Conservation (phyloP, 768 basidiomycete genomes). For the Boletus subcaerulescens region DNA sequence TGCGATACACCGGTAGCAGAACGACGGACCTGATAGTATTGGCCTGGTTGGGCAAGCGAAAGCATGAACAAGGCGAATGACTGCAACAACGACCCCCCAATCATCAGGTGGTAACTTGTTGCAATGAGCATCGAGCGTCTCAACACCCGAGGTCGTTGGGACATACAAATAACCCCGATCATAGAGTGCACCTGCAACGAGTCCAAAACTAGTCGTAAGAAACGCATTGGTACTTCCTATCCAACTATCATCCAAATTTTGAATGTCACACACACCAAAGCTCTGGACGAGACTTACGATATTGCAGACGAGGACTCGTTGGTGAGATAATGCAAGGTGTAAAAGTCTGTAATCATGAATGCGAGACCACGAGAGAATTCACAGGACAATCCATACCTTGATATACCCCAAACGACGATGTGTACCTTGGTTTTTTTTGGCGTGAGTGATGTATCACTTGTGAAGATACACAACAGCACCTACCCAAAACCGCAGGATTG, state of each 20-base stretch:
- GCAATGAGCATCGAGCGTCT: neutral
- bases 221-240: slow-evolving; percentile 49
- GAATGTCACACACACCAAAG: neutral
- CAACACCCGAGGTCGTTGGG: neutral
- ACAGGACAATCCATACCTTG: slow-evolving; percentile 27
- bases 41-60: slow-evolving; percentile 39
- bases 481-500: slow-evolving; percentile 36
- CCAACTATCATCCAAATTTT: slow-evolving; percentile 26
- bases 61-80: slow-evolving; percentile 43
- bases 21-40: slow-evolving; percentile 41
- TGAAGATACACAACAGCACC: neutral
- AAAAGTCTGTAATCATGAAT: slow-evolving; percentile 33
- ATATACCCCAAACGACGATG: slow-evolving; percentile 39
- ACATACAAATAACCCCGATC: slow-evolving; percentile 52
- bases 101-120: slow-evolving; percentile 42
- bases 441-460: neutral
- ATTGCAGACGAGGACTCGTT: slow-evolving; percentile 34
- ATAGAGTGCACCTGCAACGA: slow-evolving; percentile 44
- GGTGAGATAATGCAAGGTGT: slow-evolving; percentile 34
- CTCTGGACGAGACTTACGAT: slow-evolving; percentile 28
- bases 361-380: neutral
- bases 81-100: slow-evolving; percentile 44
- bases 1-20: neutral
- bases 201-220: slow-evolving; percentile 35
- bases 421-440: slow-evolving; percentile 26